Percentiles rank a stretch among this genome's conserved stretches.
phyloP scores from a whole-genome alignment of 768 basidiomycete genomes.

The Termitomyces bulborhizus region DNA sequence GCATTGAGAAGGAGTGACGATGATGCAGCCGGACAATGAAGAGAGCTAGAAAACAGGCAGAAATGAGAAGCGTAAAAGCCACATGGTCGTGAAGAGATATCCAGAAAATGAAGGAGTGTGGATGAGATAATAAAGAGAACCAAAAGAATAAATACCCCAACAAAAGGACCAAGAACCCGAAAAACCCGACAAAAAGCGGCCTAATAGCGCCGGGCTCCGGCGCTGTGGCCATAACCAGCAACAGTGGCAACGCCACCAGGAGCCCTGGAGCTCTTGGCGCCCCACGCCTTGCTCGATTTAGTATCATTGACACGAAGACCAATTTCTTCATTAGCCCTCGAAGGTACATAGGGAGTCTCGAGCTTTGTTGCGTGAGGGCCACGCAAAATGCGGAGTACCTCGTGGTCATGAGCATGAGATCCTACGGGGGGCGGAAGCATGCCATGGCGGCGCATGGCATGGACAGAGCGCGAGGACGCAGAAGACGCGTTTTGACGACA shows the following conservation, averaged over 20 bases:
- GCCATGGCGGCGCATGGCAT: slow-evolving; percentile 1
- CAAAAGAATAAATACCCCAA: background rate
- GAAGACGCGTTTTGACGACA: slow-evolving; percentile 13
- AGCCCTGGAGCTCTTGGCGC: background rate
- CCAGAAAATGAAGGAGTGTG: background rate
- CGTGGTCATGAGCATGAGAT: too few species aligned
- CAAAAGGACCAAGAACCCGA: too few species aligned
- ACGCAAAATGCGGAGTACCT: slow-evolving; percentile 7
- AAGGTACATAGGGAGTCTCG: background rate
- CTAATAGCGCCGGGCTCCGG: slow-evolving; percentile 6
- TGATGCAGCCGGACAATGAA: background rate
- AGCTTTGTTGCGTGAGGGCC: slow-evolving; percentile 11
- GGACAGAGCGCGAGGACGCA: slow-evolving; percentile 9
- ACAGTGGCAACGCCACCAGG: slow-evolving; percentile 8
- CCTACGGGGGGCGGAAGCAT: background rate
- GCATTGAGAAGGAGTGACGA: background rate
- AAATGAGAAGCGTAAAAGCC: background rate
- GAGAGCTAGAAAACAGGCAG: background rate
- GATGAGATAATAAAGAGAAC: background rate
- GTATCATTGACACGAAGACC: slow-evolving; percentile 6
- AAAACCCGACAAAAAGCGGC: background rate
- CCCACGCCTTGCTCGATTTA: slow-evolving; percentile 5
- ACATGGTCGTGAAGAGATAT: background rate
- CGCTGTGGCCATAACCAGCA: slow-evolving; percentile 8
- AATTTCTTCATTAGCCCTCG: slow-evolving; percentile 1